These are phyloP conservation scores for Allantophomopsis lycopodina DNA, from an alignment of 2,329 filamentous ascomycete species.

Conservation along the genomic window DNA sequence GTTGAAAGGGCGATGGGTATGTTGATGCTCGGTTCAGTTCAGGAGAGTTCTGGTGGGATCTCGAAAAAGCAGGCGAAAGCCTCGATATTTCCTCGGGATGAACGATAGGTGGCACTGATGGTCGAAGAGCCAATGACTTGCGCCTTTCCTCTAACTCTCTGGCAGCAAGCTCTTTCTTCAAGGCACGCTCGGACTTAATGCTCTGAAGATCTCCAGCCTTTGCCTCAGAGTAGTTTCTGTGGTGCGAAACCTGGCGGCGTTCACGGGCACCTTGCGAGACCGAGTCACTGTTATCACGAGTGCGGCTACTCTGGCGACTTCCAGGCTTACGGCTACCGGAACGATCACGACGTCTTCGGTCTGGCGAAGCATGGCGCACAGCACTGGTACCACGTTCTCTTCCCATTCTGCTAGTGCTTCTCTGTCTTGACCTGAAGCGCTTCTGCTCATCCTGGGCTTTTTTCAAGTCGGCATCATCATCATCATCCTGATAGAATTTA, in stretches of 20 bases:
- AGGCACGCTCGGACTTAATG: conserved; percentile 45
- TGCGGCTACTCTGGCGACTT: conserved; percentile 10
- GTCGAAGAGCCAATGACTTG: conserved; percentile 67
- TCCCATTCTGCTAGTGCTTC: conserved; percentile 30
- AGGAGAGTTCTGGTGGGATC: conserved; percentile 7
- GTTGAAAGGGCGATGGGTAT: conserved; percentile 21
- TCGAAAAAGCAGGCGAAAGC: conserved; percentile 13
- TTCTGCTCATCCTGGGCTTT: conserved; percentile 39
- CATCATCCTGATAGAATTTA: conserved; percentile 34
- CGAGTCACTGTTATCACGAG: conserved; percentile 7
- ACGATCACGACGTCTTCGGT: conserved; percentile 15
- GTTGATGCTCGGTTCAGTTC: conserved; percentile 10
- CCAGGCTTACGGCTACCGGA: conserved; percentile 16
- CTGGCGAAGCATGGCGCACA: conserved; percentile 14
- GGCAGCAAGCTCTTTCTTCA: conserved; percentile 63
- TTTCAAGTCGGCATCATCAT: conserved; percentile 46
- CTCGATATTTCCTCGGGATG: conserved; percentile 46
- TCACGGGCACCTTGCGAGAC: conserved; percentile 9
- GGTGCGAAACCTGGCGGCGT: conserved; percentile 7
- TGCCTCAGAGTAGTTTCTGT: conserved; percentile 28
- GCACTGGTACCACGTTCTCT: conserved; percentile 18
- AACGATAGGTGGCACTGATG: conserved; percentile 67
- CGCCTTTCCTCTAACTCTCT: conserved; percentile 81
- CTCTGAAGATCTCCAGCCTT: conserved; percentile 38
- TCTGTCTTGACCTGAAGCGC: conserved; percentile 39